A percentile compares a stretch with the other conserved stretches of the same genome.
Conservation (phyloP, 2,329 filamentous ascomycete genomes). For the Microcyclospora pomicola region DNA sequence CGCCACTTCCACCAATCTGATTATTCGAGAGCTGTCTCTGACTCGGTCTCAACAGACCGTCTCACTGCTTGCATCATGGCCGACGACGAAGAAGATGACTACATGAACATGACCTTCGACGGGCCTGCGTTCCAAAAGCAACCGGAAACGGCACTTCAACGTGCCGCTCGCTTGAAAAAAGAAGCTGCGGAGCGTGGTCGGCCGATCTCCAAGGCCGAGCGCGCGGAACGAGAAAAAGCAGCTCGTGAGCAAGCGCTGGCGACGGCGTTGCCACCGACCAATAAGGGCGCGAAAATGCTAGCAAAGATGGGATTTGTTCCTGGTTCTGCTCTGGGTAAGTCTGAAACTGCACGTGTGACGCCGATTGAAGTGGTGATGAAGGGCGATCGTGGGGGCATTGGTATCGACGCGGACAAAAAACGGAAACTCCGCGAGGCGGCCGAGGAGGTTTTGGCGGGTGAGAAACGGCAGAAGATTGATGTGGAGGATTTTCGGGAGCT, state of each 20-base stretch:
- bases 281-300: conserved; percentile 94
- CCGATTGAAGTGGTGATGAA: conserved; percentile 67
- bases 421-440: conserved; percentile 48
- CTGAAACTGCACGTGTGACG: conserved; percentile 42
- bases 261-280: conserved; percentile 54
- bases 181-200: conserved; percentile 48
- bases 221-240: conserved; percentile 57
- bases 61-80: conserved; percentile 5
- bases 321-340: conserved; percentile 59
- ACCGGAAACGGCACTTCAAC: conserved; percentile 51
- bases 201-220: conserved; percentile 68
- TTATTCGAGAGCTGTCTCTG: too few relatives aligned
- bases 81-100: conserved; percentile 71
- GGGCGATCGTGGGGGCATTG: conserved; percentile 69
- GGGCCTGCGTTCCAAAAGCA: conserved; percentile 38
- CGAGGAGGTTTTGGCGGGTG: conserved; percentile 32
- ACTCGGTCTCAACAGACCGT: too few relatives aligned
- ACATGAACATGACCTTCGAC: conserved; percentile 88
- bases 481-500: conserved; percentile 62
- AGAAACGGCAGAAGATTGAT: conserved; percentile 50
- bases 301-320: conserved; percentile 75
- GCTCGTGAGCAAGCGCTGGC: conserved; percentile 64
- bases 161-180: conserved; percentile 39
- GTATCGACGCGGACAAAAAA: conserved; percentile 71
- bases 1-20: too few relatives aligned